Percentiles rank a stretch among this genome's conserved stretches.
These are phyloP conservation scores for Ceriops tagal DNA, from an alignment of 345 rosid species.

Conservation along the genomic window DNA sequence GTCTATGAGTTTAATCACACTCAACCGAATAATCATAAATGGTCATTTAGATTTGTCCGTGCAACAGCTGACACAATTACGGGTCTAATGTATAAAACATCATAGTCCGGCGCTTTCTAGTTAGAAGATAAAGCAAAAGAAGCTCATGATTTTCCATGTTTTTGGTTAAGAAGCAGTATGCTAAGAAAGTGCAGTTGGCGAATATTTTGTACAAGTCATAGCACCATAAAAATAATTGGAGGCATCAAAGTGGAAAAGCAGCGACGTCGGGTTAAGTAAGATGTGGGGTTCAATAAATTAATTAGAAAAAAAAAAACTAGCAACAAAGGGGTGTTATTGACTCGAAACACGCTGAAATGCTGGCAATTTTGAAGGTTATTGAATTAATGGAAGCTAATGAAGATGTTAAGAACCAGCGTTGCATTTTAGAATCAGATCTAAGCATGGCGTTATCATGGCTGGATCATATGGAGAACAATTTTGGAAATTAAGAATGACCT, in stretches of 20 bases:
- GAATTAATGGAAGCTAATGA: no score
- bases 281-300: constrained; percentile 1
- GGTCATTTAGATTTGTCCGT: constrained; percentile 18
- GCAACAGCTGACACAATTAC: constrained; percentile 23
- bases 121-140: not conserved
- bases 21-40: not conserved
- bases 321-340: not conserved
- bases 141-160: not conserved
- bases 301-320: not conserved
- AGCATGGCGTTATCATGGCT: no score
- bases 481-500: no score
- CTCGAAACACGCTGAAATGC: no score
- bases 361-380: no score
- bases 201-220: not conserved
- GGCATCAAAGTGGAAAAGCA: constrained; percentile 28
- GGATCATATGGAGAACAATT: no score
- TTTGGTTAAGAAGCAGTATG: constrained; percentile 17
- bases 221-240: constrained; percentile 23
- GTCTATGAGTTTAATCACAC: no score
- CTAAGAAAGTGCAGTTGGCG: not conserved
- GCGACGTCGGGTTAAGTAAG: not conserved
- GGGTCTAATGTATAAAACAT: not conserved
- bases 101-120: not conserved
- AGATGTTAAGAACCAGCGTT: no score
- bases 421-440: no score